phyloP scores from a whole-genome alignment of 441 rosid genomes.

The Erodium moschatum region DNA sequence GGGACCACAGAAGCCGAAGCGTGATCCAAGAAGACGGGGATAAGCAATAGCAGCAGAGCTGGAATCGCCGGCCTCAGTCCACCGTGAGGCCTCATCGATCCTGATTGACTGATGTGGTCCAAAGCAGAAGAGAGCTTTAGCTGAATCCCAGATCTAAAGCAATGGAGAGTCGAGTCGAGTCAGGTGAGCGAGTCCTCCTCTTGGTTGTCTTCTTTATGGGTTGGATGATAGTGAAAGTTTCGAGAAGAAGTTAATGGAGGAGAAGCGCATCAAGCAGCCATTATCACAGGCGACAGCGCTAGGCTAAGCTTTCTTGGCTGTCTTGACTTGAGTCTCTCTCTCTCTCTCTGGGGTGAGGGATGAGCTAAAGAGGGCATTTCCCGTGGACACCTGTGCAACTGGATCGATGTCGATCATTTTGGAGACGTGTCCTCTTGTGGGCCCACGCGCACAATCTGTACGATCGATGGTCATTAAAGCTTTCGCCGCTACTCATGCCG shows the following conservation, averaged over 20 bases:
- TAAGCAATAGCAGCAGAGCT: neutral
- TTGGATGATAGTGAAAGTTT: neutral
- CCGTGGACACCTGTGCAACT: constrained; percentile 8
- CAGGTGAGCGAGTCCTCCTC: neutral
- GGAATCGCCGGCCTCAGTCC: constrained; percentile 4
- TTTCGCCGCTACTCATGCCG: neutral
- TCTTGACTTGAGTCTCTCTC: neutral
- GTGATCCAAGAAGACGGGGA: neutral
- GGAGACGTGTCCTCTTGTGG: neutral
- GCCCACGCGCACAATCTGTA: neutral
- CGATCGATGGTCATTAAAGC: neutral
- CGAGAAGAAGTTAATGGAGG: constrained; percentile 7
- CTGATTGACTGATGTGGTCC: neutral
- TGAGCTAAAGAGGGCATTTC: neutral
- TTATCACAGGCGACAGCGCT: neutral
- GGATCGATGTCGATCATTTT: neutral
- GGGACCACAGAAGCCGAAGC: constrained; percentile 8
- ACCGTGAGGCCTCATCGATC: constrained; percentile 9
- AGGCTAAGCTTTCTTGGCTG: neutral
- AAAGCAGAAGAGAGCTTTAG: neutral
- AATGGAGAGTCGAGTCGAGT: too few species aligned
- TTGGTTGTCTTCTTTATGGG: constrained; percentile 3
- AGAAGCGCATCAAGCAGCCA: constrained; percentile 6
- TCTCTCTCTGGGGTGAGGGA: neutral
- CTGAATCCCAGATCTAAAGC: neutral